These are phyloP conservation scores for Apiotrichum porosum DNA, from an alignment of 1,284 basidiomycete species.

Conservation along the genomic window DNA sequence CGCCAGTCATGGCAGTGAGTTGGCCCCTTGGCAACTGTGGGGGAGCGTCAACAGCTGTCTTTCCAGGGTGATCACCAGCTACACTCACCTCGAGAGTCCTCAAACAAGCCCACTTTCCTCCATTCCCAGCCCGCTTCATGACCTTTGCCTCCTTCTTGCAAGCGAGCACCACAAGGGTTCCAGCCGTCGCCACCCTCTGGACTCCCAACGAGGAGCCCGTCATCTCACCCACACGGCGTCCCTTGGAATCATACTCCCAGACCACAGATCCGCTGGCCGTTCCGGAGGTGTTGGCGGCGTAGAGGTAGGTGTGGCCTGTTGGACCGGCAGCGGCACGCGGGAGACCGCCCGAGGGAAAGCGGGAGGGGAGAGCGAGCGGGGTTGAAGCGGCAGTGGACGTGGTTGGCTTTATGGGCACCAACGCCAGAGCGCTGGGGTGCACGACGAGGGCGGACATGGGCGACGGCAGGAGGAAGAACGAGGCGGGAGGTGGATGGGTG, in stretches of 20 bases:
- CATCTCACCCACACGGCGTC: constrained; percentile 20
- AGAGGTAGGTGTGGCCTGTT: constrained; percentile 12
- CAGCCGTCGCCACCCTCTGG: constrained; percentile 1
- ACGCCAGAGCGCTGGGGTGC: constrained; percentile 3
- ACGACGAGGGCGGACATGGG: constrained; percentile 5
- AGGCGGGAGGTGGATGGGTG: no score
- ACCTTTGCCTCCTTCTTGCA: neutral
- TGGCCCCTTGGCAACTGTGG: neutral
- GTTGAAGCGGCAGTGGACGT: neutral
- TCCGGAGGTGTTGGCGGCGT: neutral
- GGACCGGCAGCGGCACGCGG: constrained; percentile 9
- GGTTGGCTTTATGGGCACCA: neutral
- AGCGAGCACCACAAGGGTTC: neutral
- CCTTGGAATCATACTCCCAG: constrained; percentile 25
- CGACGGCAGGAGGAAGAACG: no score
- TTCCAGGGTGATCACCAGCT: no score
- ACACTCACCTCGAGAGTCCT: constrained; percentile 5
- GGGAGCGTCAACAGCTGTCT: neutral
- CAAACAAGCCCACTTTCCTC: constrained; percentile 1
- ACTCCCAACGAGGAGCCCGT: neutral
- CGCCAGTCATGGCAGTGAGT: neutral
- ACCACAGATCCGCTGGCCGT: neutral
- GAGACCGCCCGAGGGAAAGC: constrained; percentile 5
- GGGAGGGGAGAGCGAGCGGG: constrained; percentile 15
- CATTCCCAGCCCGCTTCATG: constrained; percentile 4